Evolutionary conservation across 2,329 filamentous ascomycete species (phyloP).

Genomic region (Calonectria pseudoturangicola): DNA sequence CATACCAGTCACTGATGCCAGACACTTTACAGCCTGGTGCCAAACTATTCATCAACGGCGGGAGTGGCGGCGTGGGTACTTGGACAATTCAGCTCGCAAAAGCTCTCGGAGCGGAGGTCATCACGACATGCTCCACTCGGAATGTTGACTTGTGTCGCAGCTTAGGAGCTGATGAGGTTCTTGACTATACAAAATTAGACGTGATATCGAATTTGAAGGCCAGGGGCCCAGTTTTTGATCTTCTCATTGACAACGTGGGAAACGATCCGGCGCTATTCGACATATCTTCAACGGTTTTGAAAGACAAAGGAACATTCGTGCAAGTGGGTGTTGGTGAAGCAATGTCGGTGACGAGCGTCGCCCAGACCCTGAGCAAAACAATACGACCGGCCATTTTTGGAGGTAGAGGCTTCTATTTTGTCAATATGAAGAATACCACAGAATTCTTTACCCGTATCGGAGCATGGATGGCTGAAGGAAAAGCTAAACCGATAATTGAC

Average conservation of each 20-base stretch:
- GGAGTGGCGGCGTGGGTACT: slow-evolving; percentile 59
- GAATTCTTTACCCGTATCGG: slow-evolving; percentile 33
- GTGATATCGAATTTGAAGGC: slow-evolving; percentile 16
- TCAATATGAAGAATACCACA: slow-evolving; percentile 38
- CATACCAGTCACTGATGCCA: slow-evolving; percentile 48
- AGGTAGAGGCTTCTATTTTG: slow-evolving; percentile 23
- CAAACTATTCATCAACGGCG: slow-evolving; percentile 55
- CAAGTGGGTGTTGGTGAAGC: slow-evolving; percentile 25
- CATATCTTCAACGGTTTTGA: slow-evolving; percentile 7
- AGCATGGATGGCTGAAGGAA: slow-evolving; percentile 29
- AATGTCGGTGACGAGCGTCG: background rate
- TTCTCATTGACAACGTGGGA: slow-evolving; percentile 34
- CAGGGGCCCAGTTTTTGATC: slow-evolving; percentile 14
- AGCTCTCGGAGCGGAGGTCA: slow-evolving; percentile 56
- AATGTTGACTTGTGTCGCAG: slow-evolving; percentile 58
- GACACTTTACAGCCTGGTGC: slow-evolving; percentile 30
- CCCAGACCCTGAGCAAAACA: slow-evolving; percentile 8
- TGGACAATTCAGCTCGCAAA: slow-evolving; percentile 63
- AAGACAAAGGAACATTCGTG: slow-evolving; percentile 23
- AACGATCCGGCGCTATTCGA: slow-evolving; percentile 12
- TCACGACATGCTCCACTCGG: slow-evolving; percentile 57
- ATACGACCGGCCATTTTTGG: background rate
- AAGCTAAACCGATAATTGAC: slow-evolving; percentile 25
- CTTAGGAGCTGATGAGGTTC: slow-evolving; percentile 50
- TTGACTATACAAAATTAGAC: slow-evolving; percentile 31